Conservation (phyloP, 2,329 filamentous ascomycete genomes). For the Diaporthe batatas region DNA sequence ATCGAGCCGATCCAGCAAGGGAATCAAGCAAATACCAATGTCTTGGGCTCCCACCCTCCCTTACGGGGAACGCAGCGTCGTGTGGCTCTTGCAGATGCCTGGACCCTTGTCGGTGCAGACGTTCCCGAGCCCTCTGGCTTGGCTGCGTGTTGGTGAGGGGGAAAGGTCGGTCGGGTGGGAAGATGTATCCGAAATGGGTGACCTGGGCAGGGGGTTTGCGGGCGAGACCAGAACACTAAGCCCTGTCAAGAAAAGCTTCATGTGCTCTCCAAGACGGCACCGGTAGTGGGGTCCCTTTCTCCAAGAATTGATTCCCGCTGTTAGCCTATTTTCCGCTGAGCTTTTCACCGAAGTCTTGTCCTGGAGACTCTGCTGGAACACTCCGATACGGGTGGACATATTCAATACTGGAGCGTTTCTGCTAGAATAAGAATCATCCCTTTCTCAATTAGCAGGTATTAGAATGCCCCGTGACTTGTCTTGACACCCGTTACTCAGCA, state of each 20-base stretch:
- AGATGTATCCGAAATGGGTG: background rate
- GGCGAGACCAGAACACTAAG: conserved; percentile 14
- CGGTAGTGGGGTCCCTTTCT: conserved; percentile 18
- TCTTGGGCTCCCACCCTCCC: background rate
- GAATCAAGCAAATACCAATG: background rate
- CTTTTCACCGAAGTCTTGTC: background rate
- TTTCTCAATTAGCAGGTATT: background rate
- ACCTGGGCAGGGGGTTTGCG: background rate
- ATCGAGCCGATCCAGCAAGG: conserved; percentile 10
- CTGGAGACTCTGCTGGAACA: background rate
- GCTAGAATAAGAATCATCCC: no score
- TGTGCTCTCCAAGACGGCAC: background rate
- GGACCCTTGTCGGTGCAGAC: conserved; percentile 29
- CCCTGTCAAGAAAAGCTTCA: conserved; percentile 6
- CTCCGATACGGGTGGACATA: no score
- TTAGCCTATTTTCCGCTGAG: conserved; percentile 5
- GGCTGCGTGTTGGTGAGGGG: conserved; percentile 10
- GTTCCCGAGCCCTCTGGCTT: conserved; percentile 18
- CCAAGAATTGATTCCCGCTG: conserved; percentile 6
- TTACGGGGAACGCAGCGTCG: background rate
- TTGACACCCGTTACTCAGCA: no score
- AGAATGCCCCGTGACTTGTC: background rate
- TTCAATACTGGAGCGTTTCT: background rate
- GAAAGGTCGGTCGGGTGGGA: conserved; percentile 35
- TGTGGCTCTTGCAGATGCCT: conserved; percentile 23